Percentiles rank a stretch among this genome's conserved stretches.
Conservation (phyloP, 1,284 basidiomycete genomes). For the Boletus semigastroideus region DNA sequence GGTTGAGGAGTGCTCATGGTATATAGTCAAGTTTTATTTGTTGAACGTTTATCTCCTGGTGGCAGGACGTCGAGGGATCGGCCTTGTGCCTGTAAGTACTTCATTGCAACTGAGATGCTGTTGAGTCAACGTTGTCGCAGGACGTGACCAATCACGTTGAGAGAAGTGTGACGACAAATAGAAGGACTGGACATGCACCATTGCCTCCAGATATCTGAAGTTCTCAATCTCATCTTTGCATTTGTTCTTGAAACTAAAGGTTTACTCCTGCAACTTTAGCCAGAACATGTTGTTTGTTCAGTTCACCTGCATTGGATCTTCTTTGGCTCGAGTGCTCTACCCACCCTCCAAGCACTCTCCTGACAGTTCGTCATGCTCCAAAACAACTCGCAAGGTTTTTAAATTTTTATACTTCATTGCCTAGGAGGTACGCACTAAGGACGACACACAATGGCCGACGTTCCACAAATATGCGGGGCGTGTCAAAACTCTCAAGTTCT, state of each 20-base stretch:
- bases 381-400: background rate
- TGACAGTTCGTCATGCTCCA: slow-evolving; percentile 4
- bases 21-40: no score
- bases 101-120: no score
- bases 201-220: slow-evolving; percentile 15
- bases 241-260: background rate
- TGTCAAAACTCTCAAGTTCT: slow-evolving; percentile 9
- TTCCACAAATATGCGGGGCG: slow-evolving; percentile 20
- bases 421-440: background rate
- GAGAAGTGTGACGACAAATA: no score
- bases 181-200: slow-evolving; percentile 9
- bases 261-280: slow-evolving; percentile 16
- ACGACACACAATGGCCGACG: slow-evolving; percentile 9
- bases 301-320: slow-evolving; percentile 15
- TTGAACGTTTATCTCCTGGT: no score
- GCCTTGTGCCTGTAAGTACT: no score
- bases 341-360: slow-evolving; percentile 13
- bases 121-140: no score
- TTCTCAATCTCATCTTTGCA: slow-evolving; percentile 12
- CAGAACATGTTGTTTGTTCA: slow-evolving; percentile 18
- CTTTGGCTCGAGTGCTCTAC: slow-evolving; percentile 13
- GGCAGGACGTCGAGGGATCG: no score
- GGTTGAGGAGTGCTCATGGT: no score
- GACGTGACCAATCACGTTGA: no score
- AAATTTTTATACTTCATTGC: background rate